phyloP scores from a whole-genome alignment of 257 asterid species.

The Dorcoceras hygrometricum region DNA sequence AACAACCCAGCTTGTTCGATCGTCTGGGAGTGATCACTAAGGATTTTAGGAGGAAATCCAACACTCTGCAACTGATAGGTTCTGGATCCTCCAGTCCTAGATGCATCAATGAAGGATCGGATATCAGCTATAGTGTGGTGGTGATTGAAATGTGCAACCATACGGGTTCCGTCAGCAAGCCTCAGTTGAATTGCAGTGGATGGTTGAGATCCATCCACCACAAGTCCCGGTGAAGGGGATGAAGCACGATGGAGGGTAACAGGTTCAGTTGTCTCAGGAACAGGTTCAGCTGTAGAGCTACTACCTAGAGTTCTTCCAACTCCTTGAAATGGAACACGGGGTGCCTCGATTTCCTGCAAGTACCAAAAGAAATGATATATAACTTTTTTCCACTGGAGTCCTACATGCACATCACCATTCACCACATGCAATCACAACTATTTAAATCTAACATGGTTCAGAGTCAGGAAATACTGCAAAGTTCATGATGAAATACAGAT shows the following conservation, averaged over 20 bases:
- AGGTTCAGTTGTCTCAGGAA: slow-evolving; percentile 34
- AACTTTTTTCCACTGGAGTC: neutral
- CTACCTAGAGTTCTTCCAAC: slow-evolving; percentile 88
- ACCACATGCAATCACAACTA: neutral
- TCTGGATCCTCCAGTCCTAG: slow-evolving; percentile 63
- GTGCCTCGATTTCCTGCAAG: slow-evolving; percentile 69
- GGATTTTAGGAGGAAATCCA: slow-evolving; percentile 86
- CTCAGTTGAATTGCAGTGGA: slow-evolving; percentile 90
- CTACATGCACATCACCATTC: neutral
- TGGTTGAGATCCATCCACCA: slow-evolving; percentile 68
- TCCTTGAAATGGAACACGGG: slow-evolving; percentile 60
- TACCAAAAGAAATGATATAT: neutral
- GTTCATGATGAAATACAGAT: neutral
- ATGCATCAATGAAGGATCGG: slow-evolving; percentile 71
- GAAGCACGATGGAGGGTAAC: slow-evolving; percentile 46
- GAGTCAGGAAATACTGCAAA: neutral
- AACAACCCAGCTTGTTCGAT: slow-evolving; percentile 82
- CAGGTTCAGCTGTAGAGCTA: slow-evolving; percentile 43
- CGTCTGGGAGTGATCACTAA: slow-evolving; percentile 70
- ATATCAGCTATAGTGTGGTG: slow-evolving; percentile 71
- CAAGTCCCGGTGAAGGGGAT: slow-evolving; percentile 50
- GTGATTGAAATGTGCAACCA: slow-evolving; percentile 87
- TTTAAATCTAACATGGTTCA: neutral
- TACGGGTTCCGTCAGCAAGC: slow-evolving; percentile 92
- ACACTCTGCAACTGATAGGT: slow-evolving; percentile 73